These are phyloP conservation scores for Musa troglodytarum DNA, from an alignment of 176 grass and related monocot species.

Conservation along the genomic window DNA sequence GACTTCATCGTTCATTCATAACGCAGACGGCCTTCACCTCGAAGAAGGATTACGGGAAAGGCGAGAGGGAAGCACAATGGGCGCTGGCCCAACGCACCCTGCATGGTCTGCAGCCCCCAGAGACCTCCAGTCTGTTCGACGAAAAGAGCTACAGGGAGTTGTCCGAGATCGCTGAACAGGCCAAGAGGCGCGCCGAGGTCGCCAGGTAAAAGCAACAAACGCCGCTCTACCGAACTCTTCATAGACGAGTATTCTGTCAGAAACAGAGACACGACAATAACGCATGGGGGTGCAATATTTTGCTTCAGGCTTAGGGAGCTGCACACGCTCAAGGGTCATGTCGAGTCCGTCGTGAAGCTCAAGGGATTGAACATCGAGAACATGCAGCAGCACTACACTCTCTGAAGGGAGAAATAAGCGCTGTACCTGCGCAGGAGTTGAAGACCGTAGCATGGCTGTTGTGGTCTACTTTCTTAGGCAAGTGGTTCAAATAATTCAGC, in stretches of 20 bases:
- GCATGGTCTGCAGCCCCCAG: background rate
- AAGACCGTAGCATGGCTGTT: too few relatives aligned
- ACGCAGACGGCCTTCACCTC: constrained; percentile 19
- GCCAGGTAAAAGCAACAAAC: background rate
- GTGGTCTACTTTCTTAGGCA: too few relatives aligned
- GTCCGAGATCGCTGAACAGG: constrained; percentile 5
- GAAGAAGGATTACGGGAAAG: constrained; percentile 19
- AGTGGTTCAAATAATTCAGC: too few relatives aligned
- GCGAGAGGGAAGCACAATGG: constrained; percentile 17
- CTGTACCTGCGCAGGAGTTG: too few relatives aligned
- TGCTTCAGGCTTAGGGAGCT: constrained; percentile 6
- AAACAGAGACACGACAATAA: too few relatives aligned
- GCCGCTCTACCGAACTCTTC: too few relatives aligned
- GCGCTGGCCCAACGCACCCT: constrained; percentile 5
- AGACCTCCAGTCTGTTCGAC: too few relatives aligned
- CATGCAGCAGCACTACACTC: constrained; percentile 8
- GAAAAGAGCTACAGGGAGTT: background rate
- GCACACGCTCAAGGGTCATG: constrained; percentile 8
- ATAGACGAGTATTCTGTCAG: too few relatives aligned
- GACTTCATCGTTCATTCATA: background rate
- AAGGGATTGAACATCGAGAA: constrained; percentile 3
- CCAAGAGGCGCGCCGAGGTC: constrained; percentile 2
- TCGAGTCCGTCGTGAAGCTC: constrained; percentile 7
- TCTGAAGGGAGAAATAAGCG: background rate
- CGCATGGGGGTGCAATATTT: too few relatives aligned